Evolutionary conservation across 805 yeast species (phyloP).

Genomic region (Sugiyamaella valdiviana): DNA sequence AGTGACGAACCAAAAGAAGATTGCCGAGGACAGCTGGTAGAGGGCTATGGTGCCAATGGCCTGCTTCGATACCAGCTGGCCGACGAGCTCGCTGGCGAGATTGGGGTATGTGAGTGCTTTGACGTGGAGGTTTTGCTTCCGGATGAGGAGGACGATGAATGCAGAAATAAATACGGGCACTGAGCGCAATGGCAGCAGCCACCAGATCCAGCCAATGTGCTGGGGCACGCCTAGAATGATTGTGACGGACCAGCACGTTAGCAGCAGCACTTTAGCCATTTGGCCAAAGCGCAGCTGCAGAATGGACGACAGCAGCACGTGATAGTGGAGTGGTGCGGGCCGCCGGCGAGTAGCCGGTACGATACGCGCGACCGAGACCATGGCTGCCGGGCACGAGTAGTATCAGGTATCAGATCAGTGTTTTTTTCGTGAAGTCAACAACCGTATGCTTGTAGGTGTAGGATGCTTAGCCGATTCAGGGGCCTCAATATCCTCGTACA

Average conservation of each 20-base stretch:
- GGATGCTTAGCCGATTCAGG: too few species aligned
- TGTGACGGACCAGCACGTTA: not conserved
- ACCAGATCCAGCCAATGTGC: slow-evolving; percentile 12
- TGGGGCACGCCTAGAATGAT: not conserved
- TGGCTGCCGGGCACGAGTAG: not conserved
- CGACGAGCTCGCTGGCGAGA: slow-evolving; percentile 1
- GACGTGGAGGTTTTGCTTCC: slow-evolving; percentile 16
- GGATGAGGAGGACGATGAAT: slow-evolving; percentile 12
- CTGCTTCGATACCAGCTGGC: not conserved
- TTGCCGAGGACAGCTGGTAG: slow-evolving; percentile 3
- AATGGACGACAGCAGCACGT: not conserved
- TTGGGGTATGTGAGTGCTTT: slow-evolving; percentile 11
- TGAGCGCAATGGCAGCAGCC: slow-evolving; percentile 13
- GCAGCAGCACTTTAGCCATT: not conserved
- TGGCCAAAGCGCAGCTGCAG: not conserved
- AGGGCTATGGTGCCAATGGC: slow-evolving; percentile 2
- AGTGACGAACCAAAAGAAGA: slow-evolving; percentile 8
- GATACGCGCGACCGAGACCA: not conserved
- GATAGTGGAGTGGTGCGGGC: not conserved
- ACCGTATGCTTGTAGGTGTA: too few species aligned
- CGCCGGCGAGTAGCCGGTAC: not conserved
- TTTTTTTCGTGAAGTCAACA: too few species aligned
- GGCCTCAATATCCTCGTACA: too few species aligned
- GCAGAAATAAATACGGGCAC: slow-evolving; percentile 8
- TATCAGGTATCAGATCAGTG: too few species aligned